Evolutionary conservation across 148 eudicot genomes (phyloP), one percentile per base, ranked within the genome.

Genomic region (Amaranthus palmeri): DNA sequence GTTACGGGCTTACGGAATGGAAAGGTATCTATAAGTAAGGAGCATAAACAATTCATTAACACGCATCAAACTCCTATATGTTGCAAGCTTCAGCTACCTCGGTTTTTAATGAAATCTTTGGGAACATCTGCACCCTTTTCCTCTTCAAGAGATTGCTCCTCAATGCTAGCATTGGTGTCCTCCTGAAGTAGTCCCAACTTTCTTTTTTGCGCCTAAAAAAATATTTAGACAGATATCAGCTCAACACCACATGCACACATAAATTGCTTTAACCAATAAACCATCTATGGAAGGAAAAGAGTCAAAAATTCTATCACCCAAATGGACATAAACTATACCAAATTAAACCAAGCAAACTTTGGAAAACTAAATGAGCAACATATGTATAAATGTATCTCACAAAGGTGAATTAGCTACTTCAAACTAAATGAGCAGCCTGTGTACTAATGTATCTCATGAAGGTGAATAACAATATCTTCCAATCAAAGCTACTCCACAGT

Each of bases 171-270:
- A 15, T 70, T 75, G 44, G 84, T 82, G 74, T 82, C 90, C 69
- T 82, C 85, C 46, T 87, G 97, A 51, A 83, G 74, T 45, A 89
- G 40, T 40, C 97, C 99, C 65, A 88, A 65, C 86, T 95, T 95
- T 77, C 97, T 83, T 83, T 85, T 86, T 67, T 76, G 73, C 60
- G 99, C 93, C 99, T 92, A 76, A 51, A 67, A 15, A 63, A n/a
- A 58, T 3, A 56, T 45, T 64, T 42, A 12, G 54, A 8, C 1
- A 8, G 50, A 50, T 41, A 65, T 67, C n/a, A 67, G 59, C 49
- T 56, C 12, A 57, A 49, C 58, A 3, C 6, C 41, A 14, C 40
- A 74, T 66, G 36, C 36, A 25, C 36, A 25, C 36, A 25, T 25
- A 25, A 25, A 25, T 25, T 25, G 36, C 36, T 25, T 25, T 25